Percentiles rank a stretch among this genome's conserved stretches.
phyloP scores from a whole-genome alignment of 139 green algal genomes.

The Chlamydomonas urium region DNA sequence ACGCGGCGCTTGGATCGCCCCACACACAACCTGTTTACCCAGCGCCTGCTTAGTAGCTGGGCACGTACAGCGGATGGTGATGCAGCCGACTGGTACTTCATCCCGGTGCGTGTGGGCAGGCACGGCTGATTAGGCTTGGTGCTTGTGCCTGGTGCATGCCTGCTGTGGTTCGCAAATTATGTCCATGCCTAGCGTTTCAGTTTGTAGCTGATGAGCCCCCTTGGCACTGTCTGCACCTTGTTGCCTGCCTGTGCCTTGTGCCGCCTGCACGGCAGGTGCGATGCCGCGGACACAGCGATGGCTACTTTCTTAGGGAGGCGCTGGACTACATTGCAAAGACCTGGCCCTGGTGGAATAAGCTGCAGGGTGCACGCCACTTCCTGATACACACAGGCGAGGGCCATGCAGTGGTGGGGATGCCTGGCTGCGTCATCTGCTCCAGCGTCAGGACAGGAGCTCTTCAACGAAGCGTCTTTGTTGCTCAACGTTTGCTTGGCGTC shows the following conservation, averaged over 20 bases:
- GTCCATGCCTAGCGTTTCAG: too few relatives aligned
- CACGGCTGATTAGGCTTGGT: too few relatives aligned
- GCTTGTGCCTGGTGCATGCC: slow-evolving; percentile 9
- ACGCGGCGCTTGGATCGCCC: slow-evolving; percentile 35
- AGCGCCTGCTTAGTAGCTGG: slow-evolving; percentile 33
- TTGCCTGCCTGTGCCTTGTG: background rate
- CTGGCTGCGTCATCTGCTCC: too few relatives aligned
- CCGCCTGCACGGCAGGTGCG: too few relatives aligned
- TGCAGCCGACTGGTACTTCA: slow-evolving; percentile 36
- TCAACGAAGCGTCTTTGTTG: too few relatives aligned
- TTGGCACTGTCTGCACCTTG: too few relatives aligned
- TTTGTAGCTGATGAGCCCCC: too few relatives aligned
- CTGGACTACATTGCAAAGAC: background rate
- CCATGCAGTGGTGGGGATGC: too few relatives aligned
- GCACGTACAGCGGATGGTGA: slow-evolving; percentile 27
- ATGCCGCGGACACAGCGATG: background rate
- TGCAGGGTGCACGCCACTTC: slow-evolving; percentile 20
- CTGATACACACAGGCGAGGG: slow-evolving; percentile 31
- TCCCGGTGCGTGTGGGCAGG: slow-evolving; percentile 32
- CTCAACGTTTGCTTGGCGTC: too few relatives aligned
- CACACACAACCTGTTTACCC: slow-evolving; percentile 27
- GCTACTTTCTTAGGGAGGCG: background rate
- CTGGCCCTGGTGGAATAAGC: slow-evolving; percentile 24
- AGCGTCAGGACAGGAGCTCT: too few relatives aligned
- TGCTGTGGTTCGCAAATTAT: too few relatives aligned